Percentiles rank a stretch among this genome's conserved stretches.
Conservation (phyloP, 2,329 filamentous ascomycete species). For the Monosporascus sp. region DNA sequence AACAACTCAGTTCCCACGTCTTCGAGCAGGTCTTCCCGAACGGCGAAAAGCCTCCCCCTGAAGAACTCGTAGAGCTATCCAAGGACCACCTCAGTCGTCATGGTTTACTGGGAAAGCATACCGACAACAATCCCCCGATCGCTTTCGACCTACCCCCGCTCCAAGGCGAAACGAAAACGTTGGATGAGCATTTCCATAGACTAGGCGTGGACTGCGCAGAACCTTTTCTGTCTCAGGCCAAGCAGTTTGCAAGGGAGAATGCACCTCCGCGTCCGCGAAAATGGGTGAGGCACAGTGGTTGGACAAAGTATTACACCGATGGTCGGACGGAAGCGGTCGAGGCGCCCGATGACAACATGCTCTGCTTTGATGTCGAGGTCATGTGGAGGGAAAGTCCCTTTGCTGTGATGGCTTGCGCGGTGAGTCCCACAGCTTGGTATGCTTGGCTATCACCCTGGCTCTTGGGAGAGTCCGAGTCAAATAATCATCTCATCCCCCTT, state of each 20-base stretch:
- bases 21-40: constrained; percentile 77
- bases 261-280: constrained; percentile 56
- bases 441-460: constrained; percentile 97
- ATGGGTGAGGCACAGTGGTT: constrained; percentile 79
- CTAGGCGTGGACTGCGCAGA: constrained; percentile 83
- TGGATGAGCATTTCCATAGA: constrained; percentile 93
- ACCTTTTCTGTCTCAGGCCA: constrained; percentile 72
- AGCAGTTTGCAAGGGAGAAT: constrained; percentile 62
- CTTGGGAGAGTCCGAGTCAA: constrained; percentile 70
- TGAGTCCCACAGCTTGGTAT: constrained; percentile 88
- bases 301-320: constrained; percentile 86
- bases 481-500: constrained; percentile 79
- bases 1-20: constrained; percentile 82
- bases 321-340: constrained; percentile 67
- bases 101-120: constrained; percentile 85
- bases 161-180: constrained; percentile 58
- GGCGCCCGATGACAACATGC: constrained; percentile 71
- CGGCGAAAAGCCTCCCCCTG: constrained; percentile 50
- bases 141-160: constrained; percentile 80
- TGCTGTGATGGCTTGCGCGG: constrained; percentile 95
- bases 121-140: constrained; percentile 69
- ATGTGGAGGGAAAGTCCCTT: constrained; percentile 92
- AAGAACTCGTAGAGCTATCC: constrained; percentile 73
- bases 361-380: constrained; percentile 95
- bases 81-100: constrained; percentile 79